Evolutionary conservation across 1,139 yeast species (phyloP).

Genomic region (Kodamaea fungicola): DNA sequence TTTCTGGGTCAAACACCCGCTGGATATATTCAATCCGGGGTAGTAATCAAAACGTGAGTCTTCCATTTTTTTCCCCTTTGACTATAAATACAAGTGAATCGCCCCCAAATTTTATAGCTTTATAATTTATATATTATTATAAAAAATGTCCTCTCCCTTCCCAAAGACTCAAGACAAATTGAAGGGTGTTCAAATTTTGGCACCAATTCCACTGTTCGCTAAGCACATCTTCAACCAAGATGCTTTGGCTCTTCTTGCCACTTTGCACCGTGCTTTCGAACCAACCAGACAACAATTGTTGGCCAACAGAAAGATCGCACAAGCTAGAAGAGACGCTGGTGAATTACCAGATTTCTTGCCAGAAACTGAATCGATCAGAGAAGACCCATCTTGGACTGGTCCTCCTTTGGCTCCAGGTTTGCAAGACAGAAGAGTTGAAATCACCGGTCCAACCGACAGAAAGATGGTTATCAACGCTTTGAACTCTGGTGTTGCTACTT

Average conservation of each 20-base stretch:
- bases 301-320: conserved; percentile 57
- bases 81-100: too few species aligned
- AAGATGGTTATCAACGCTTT: conserved; percentile 94
- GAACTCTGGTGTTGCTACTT: conserved; percentile 84
- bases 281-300: conserved; percentile 58
- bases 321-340: conserved; percentile 62
- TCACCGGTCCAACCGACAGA: conserved; percentile 88
- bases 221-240: conserved; percentile 63
- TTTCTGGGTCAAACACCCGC: background rate
- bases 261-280: conserved; percentile 70
- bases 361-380: conserved; percentile 66
- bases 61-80: too few species aligned
- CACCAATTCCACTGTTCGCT: conserved; percentile 57
- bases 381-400: conserved; percentile 76
- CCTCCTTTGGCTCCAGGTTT: conserved; percentile 75
- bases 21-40: background rate
- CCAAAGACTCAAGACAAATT: conserved; percentile 50
- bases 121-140: too few species aligned
- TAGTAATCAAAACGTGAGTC: background rate
- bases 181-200: conserved; percentile 64
- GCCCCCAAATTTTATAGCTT: too few species aligned
- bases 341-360: conserved; percentile 70
- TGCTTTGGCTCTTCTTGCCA: conserved; percentile 70
- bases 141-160: conserved; percentile 46
- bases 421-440: conserved; percentile 75